Evolutionary conservation across 495 filamentous ascomycete genomes (phyloP), one percentile per base, ranked within the genome.

Genomic region (Hyaloscypha hepaticicola): DNA sequence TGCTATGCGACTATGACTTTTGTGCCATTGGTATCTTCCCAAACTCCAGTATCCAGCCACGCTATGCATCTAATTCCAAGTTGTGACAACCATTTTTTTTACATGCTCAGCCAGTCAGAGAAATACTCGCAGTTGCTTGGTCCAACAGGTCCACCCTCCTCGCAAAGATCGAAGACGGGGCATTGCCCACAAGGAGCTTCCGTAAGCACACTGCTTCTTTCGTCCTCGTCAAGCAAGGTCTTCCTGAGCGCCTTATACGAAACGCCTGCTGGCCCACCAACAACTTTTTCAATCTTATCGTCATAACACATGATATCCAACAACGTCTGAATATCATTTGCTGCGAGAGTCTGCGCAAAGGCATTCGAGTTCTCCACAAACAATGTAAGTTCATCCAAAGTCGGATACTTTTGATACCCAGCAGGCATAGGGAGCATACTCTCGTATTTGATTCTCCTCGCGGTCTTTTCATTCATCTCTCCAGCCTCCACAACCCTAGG

Each of bases 41-140:
- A 68, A 71, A 68, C 66, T 57, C 69, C 65, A 67, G 21, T 9
- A 11, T 16, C 57, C 21, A 34, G 14, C 69, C 63, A 48, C 64
- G 66, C 67, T 67, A 69, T 69, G 65, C 67, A 65, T 21, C 27
- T n/a, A 25, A 57, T 28, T 33, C 26, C 19, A 33, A 33, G 45
- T 58, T 58, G 41, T 45, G 31, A n/a, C 21, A 24, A 21, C 29
- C 28, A 25, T 58, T 45, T n/a, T n/a, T 21, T 7, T 45, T 24
- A 16, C 21, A 33, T 56, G 9, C 78, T 77, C 22, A 97, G 75
- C 94, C 94, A 98, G 4, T 87, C 83, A 60, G 87, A 81, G 71
- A 96, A 97, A 70, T 98, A 99, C 49, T 92, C 89, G 74, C 95
- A 99, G 56, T 84, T 96, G 61, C 87, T 89, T 1, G 95, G 91